Base-by-base conservation (phyloP, 192 early-diverging fungal genomes). In the Coemansia sp. region DNA sequence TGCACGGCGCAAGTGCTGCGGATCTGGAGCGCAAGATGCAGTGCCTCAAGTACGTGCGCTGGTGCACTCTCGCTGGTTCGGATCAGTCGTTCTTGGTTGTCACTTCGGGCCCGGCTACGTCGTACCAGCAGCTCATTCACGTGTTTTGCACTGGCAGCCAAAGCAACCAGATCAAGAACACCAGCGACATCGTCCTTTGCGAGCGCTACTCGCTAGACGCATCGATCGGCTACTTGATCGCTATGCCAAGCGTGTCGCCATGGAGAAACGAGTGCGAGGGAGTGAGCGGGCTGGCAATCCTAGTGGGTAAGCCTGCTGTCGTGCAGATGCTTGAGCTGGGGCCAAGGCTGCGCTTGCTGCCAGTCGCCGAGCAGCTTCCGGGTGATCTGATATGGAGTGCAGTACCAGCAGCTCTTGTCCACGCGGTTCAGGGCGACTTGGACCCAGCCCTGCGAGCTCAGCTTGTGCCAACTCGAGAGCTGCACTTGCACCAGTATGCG, bases 371-470 rank as follows among this genome's bases (percentile, higher is more conserved):
- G 56, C 56, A 14, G 35, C 57, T 74, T 40, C 68, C 72, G 1
- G 68, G 64, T 41, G 77, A 80, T 14, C n/a, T 80, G 25, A 25
- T 51, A 6, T 80, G 77, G 77, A 70, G 72, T 56, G 38, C 35
- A 7, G 53, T 24, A 0, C 61, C 54, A 17, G 31, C 62, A 4
- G 32, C 24, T 1, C 10, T 38, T 14, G 38, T 64, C 32, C 27
- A 17, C 35, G 39, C 24, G 9, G 39, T 61, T 2, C 49, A 63
- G 2, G 68, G 64, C 25, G 47, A 59, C 11, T 29, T 66, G 15
- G 65, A 49, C 22, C 46, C 64, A 0, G 47, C 42, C 8, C 35
- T 77, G 14, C 19, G 31, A 22, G 12, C 32, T 9, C 56, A 22
- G 20, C 19, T 58, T 8, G 36, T 32, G 15, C 36, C 32, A 3